phyloP scores from a whole-genome alignment of 495 filamentous ascomycete species.

The Ramalina intermedia region DNA sequence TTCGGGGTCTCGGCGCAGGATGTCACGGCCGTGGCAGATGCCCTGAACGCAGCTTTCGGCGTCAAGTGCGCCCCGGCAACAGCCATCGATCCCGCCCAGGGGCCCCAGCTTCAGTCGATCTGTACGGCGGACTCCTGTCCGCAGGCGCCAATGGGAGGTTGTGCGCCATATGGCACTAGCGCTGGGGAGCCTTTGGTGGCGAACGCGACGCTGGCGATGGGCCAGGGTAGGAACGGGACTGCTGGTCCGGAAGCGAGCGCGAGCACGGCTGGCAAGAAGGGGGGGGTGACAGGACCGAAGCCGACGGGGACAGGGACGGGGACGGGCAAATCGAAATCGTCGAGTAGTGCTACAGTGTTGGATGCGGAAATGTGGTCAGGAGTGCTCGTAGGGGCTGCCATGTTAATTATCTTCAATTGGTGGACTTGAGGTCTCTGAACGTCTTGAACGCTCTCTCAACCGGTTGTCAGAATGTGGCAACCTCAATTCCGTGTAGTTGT shows the following conservation, averaged over 20 bases:
- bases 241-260: neutral
- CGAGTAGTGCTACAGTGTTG: too few relatives aligned
- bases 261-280: neutral
- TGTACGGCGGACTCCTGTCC: slow-evolving; percentile 28
- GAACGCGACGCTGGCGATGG: neutral
- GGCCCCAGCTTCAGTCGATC: slow-evolving; percentile 30
- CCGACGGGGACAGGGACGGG: neutral
- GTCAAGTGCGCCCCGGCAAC: slow-evolving; percentile 27
- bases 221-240: neutral
- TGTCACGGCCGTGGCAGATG: slow-evolving; percentile 22
- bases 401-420: too few relatives aligned
- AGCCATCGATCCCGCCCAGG: slow-evolving; percentile 15
- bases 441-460: too few relatives aligned
- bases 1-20: slow-evolving; percentile 36
- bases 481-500: too few relatives aligned
- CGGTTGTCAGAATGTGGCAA: too few relatives aligned
- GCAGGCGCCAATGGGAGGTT: slow-evolving; percentile 16
- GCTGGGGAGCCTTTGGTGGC: neutral
- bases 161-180: slow-evolving; percentile 4
- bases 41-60: slow-evolving; percentile 29
- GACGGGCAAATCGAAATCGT: neutral
- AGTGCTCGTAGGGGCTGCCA: too few relatives aligned
- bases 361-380: too few relatives aligned
- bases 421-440: too few relatives aligned
- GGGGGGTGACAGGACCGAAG: neutral